phyloP scores from a whole-genome alignment of 225 moss, liverwort and hornwort genomes.

The Anthoceros angustus region DNA sequence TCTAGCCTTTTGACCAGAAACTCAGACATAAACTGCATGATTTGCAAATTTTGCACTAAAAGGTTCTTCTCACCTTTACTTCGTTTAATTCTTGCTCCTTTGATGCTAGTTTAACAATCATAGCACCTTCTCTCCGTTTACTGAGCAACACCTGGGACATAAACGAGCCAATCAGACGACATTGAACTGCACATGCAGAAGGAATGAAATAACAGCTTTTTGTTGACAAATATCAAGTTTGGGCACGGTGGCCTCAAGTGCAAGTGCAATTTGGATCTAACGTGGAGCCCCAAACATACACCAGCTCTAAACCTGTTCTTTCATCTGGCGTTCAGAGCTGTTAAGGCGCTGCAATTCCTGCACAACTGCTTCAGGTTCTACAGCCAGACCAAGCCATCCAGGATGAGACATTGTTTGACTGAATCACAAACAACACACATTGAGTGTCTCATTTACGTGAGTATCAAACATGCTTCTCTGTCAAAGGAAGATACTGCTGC shows the following conservation, averaged over 20 bases:
- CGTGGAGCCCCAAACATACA: background rate
- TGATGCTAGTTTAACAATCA: conserved; percentile 62
- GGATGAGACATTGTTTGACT: background rate
- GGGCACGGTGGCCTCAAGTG: no score
- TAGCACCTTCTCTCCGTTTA: conserved; percentile 65
- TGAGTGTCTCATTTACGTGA: no score
- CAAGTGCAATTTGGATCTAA: no score
- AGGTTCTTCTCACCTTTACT: conserved; percentile 37
- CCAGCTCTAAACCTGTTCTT: conserved; percentile 80
- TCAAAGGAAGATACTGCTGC: no score
- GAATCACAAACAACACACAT: no score
- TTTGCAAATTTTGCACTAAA: background rate
- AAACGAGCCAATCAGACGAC: background rate
- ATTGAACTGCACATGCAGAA: no score
- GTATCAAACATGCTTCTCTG: no score
- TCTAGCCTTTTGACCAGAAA: no score
- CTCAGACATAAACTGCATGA: background rate
- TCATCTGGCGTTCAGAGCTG: conserved; percentile 46
- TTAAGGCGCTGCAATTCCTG: conserved; percentile 35
- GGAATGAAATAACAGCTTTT: no score
- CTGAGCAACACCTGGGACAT: conserved; percentile 49
- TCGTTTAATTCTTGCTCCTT: conserved; percentile 91
- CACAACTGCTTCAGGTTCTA: conserved; percentile 63
- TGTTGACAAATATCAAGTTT: no score
- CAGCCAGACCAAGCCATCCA: conserved; percentile 11